Conservation (phyloP, 2,329 filamentous ascomycete genomes). For the Cercospora beticola region DNA sequence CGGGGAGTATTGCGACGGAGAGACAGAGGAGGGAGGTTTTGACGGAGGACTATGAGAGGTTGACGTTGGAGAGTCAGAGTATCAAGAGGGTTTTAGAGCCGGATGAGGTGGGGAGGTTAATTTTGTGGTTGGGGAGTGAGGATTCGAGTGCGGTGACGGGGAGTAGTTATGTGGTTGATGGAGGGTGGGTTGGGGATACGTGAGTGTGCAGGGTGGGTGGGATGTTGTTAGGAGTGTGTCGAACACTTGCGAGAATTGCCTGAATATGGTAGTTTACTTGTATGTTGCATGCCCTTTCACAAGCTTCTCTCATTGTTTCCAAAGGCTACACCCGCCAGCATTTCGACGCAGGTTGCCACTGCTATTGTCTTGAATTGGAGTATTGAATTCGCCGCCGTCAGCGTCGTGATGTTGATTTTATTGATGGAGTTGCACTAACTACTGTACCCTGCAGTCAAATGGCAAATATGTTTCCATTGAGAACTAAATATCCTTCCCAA, state of each 20-base stretch:
- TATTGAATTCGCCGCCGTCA: no score
- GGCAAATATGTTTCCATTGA: not conserved
- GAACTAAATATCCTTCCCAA: not conserved
- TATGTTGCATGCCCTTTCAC: no score
- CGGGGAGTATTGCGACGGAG: constrained; percentile 36
- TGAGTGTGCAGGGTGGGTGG: not conserved
- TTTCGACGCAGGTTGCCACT: no score
- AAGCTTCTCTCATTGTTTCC: no score
- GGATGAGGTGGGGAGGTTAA: constrained; percentile 34
- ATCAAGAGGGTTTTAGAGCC: constrained; percentile 35
- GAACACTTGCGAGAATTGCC: no score
- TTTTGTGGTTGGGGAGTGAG: constrained; percentile 36
- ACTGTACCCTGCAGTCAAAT: not conserved
- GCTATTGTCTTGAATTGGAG: no score
- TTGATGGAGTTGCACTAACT: no score
- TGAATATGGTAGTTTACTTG: no score
- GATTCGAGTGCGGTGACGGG: constrained; percentile 36
- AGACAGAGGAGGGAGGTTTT: constrained; percentile 36
- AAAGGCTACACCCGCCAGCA: no score
- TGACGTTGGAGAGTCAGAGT: constrained; percentile 35
- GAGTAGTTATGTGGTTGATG: constrained; percentile 37
- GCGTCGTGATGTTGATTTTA: no score
- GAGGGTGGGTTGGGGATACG: constrained; percentile 33
- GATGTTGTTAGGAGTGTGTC: no score
- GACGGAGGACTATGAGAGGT: constrained; percentile 32